Evolutionary conservation across 768 basidiomycete genomes (phyloP), one percentile per base, ranked within the genome.

Genomic region (Lyophyllum shimeji): DNA sequence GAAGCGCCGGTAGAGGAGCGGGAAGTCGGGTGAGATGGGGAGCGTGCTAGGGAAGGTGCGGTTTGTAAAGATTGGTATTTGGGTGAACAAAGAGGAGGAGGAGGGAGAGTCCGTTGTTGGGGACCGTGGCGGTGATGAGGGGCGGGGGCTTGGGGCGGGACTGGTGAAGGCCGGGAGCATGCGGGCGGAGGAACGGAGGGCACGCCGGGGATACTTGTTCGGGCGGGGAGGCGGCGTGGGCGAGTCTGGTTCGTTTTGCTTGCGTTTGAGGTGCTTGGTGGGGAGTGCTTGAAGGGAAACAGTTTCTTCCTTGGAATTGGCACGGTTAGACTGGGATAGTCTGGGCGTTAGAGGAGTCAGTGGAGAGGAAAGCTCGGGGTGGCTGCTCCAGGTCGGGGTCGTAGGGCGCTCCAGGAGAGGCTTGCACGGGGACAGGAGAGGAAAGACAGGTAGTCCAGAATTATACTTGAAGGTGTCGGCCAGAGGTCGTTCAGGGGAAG

Each of bases 1-100:
- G 65, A 89, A 93, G 7, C 83, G 81, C 53, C 86, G 72, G 67
- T 93, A 93, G 58, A 89, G 81, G 18, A 85, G 77, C 39, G 84
- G 70, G 63, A 85, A 90, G 81, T 74, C 46, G 80, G 45, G 3
- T 43, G 34, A 24, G 50, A 39, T 72, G 40, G 78, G 71, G 50
- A 89, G 61, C 43, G 67, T 37, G 24, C 33, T 56, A 2, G 86
- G 85, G 51, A 91, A 78, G 7, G 73, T 76, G 52, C 90, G 81
- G 18, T 62, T 72, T 9, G 74, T 68, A 61, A 69, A 71, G 25
- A 58, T 51, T 2, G 61, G 61, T n/a, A 40, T 12, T 15, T 2
- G 3, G 3, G 12, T 7, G 40, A 7, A 9, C 29, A 9, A 29
- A 29, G 29, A 29, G 5, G 29, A 9, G 3, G 34, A 37, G 8